Conservation (phyloP, 345 rosid species). For the Pistacia vera region DNA sequence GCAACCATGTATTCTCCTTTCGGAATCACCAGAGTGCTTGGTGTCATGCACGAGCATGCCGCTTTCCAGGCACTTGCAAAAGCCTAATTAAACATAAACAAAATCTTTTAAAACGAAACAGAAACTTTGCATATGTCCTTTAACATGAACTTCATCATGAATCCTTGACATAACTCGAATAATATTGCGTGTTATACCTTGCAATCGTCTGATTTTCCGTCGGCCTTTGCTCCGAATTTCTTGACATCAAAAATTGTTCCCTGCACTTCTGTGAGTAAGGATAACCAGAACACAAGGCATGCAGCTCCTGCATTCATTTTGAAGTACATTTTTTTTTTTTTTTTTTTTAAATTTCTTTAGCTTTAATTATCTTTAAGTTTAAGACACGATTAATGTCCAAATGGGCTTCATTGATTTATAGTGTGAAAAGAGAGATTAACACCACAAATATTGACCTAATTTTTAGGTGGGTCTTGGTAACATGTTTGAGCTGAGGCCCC, state of each 20-base stretch:
- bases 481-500: neutral
- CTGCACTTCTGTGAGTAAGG: neutral
- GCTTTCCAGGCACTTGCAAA: slow-evolving; percentile 35
- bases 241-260: slow-evolving; percentile 26
- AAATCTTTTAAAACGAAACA: neutral
- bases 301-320: neutral
- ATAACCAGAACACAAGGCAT: neutral
- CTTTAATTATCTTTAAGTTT: neutral
- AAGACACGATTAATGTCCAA: neutral
- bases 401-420: slow-evolving; percentile 2
- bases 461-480: neutral
- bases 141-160: no score
- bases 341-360: neutral
- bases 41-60: slow-evolving; percentile 32
- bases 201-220: slow-evolving; percentile 39
- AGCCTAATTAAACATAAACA: slow-evolving; percentile 25
- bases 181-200: slow-evolving; percentile 15
- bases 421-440: neutral
- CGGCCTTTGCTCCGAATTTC: slow-evolving; percentile 39
- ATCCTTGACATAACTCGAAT: neutral
- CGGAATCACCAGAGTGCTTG: slow-evolving; percentile 35
- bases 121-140: neutral
- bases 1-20: slow-evolving; percentile 42
- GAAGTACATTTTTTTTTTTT: neutral
- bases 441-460: neutral